Conservation (phyloP, 495 filamentous ascomycete species). For the Penicillium subrubescens region DNA sequence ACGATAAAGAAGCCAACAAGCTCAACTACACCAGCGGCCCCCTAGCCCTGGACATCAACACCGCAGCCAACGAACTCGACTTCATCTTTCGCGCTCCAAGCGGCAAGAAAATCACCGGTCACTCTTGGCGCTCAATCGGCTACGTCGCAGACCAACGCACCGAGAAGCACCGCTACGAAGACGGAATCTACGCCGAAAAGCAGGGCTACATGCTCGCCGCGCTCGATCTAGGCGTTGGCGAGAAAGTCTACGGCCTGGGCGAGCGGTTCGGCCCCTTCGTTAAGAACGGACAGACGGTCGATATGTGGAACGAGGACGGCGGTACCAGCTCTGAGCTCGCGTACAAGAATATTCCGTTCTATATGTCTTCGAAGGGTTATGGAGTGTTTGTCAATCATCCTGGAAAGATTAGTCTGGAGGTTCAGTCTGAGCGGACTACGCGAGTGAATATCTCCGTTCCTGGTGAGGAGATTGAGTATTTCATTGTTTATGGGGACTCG, state of each 20-base stretch:
- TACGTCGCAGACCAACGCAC: constrained; percentile 55
- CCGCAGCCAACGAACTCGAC: constrained; percentile 56
- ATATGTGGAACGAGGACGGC: constrained; percentile 73
- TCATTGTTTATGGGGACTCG: constrained; percentile 65
- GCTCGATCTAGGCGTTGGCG: constrained; percentile 64
- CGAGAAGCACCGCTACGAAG: constrained; percentile 50
- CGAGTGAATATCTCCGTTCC: constrained; percentile 65
- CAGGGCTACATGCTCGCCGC: constrained; percentile 64
- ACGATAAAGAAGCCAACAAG: constrained; percentile 38
- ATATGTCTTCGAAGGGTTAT: constrained; percentile 67
- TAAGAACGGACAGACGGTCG: constrained; percentile 68
- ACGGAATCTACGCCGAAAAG: constrained; percentile 55
- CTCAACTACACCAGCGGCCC: constrained; percentile 59
- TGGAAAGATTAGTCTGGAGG: constrained; percentile 62
- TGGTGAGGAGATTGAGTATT: constrained; percentile 61
- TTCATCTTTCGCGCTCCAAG: constrained; percentile 55
- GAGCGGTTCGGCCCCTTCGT: constrained; percentile 72
- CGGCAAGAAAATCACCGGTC: constrained; percentile 55
- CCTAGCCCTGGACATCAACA: constrained; percentile 53
- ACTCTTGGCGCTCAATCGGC: constrained; percentile 62
- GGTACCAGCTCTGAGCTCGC: constrained; percentile 70
- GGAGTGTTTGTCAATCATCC: constrained; percentile 69
- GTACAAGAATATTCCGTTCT: constrained; percentile 77
- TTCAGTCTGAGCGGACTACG: constrained; percentile 67
- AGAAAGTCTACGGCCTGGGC: constrained; percentile 69